A percentile compares a stretch with the other conserved stretches of the same genome.
Conservation (phyloP, 129 eudicot genomes). For the Ambrosia artemisiifolia region DNA sequence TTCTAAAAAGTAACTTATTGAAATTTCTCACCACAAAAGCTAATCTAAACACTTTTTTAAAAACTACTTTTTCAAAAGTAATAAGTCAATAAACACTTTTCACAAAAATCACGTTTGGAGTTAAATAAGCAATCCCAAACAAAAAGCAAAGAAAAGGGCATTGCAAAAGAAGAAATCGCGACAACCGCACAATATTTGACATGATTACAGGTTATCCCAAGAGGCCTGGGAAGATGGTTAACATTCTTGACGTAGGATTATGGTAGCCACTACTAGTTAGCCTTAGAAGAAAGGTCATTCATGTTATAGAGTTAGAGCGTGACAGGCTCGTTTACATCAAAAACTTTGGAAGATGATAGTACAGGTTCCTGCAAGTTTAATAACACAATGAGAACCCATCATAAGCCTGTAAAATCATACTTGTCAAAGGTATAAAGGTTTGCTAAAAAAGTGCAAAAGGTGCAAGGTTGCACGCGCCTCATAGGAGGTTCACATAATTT, state of each 20-base stretch:
- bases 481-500: too few species aligned
- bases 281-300: background rate
- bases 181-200: too few species aligned
- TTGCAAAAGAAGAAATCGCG: background rate
- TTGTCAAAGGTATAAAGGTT: too few species aligned
- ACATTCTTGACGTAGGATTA: background rate
- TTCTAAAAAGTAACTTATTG: too few species aligned
- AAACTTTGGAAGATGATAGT: background rate
- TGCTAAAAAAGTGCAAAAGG: too few species aligned
- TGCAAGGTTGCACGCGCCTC: too few species aligned
- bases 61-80: too few species aligned
- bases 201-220: background rate
- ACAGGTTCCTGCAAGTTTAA: slow-evolving; percentile 4
- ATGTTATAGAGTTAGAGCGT: background rate
- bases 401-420: background rate
- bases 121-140: too few species aligned
- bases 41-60: too few species aligned
- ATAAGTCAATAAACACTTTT: too few species aligned
- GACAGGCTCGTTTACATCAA: background rate
- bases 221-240: background rate
- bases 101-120: too few species aligned
- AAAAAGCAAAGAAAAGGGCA: background rate
- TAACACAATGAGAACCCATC: background rate
- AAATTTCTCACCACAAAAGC: too few species aligned
- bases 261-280: background rate